phyloP scores from a whole-genome alignment of 345 rosid genomes.

The Erodium maritimum region DNA sequence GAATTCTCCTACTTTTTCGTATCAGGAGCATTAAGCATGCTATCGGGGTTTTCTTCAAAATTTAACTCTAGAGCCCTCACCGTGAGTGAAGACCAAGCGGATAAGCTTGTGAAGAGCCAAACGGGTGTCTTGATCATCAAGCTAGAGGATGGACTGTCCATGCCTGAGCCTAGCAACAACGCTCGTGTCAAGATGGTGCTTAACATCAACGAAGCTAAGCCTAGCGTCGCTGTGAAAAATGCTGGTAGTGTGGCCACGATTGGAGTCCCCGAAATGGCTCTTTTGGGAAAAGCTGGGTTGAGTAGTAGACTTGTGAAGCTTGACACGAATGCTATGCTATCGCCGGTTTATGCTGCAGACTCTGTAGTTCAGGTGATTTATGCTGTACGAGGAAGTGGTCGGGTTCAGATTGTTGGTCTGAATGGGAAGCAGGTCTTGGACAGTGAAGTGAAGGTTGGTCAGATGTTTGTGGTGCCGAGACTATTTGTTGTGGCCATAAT shows the following conservation, averaged over 20 bases:
- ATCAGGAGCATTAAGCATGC: constrained; percentile 10
- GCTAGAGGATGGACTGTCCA: constrained; percentile 8
- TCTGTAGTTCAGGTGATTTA: constrained; percentile 7
- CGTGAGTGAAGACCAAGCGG: constrained; percentile 7
- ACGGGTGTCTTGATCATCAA: constrained; percentile 10
- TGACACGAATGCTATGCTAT: constrained; percentile 12
- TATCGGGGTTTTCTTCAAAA: constrained; percentile 19
- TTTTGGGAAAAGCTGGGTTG: constrained; percentile 19
- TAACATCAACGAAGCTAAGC: constrained; percentile 4
- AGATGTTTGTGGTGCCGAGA: constrained; percentile 20
- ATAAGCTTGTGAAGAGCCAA: constrained; percentile 13
- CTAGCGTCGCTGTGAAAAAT: constrained; percentile 8
- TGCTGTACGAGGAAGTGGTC: constrained; percentile 14
- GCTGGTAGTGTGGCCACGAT: constrained; percentile 13
- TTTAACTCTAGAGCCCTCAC: constrained; percentile 9
- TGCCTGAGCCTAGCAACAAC: constrained; percentile 1
- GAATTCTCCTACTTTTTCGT: constrained; percentile 21
- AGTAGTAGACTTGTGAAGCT: constrained; percentile 6
- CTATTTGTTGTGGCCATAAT: constrained; percentile 9
- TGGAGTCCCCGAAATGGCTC: constrained; percentile 3
- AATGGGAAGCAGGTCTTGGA: constrained; percentile 16
- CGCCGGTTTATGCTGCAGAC: constrained; percentile 7
- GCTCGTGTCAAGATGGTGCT: constrained; percentile 3
- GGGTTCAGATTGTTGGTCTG: constrained; percentile 17
- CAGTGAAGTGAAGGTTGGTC: constrained; percentile 11